Base-by-base conservation (phyloP, 768 basidiomycete genomes). In the Termitomyces sp. region DNA sequence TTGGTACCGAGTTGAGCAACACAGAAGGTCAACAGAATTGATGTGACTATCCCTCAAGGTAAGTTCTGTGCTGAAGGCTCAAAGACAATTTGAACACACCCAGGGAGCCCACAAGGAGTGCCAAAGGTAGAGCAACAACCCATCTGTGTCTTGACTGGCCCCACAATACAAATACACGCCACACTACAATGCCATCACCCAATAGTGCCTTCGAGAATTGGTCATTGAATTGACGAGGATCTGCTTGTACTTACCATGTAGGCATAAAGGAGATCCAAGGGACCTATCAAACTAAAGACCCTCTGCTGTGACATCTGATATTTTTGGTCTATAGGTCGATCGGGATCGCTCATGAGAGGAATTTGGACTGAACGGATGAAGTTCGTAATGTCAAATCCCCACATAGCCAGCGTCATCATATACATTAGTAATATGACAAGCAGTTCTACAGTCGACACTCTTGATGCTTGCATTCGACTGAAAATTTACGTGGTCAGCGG, bases 321-420 rank as follows among this genome's bases (percentile, higher is more conserved):
- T 39, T 50, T 63, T 9, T 45, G 22, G 11, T 7, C 28, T 35
- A 63, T 46, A 15, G 62, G 52, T 9, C 32, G 18, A 7, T 55
- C 57, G 1, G 52, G 57, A 32, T 58, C 32, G 32, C 13, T 28
- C 5, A 63, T 48, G 18, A 63, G 57, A 15, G 57, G 58, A 7
- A 46, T 54, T 50, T 55, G 57, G 16, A 35, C 51, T 36, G 48
- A 40, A 33, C 9, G 61, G 20, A 58, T 42, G 52, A 62, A 62
- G 36, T 55, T 57, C 18, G 61, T 54, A 4, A 62, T 36, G 20
- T 62, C 61, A 36, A 62, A 58, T 9, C 36, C 57, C 52, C 57
- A 55, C 52, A 62, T 39, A 35, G 50, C 52, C 36, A 62, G 16
- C 0, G 57, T 33, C 61, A 58, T 53, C 13, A 18, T 7, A n/a